Evolutionary conservation across 345 rosid genomes (phyloP).

Genomic region (Lagerstroemia speciosa): DNA sequence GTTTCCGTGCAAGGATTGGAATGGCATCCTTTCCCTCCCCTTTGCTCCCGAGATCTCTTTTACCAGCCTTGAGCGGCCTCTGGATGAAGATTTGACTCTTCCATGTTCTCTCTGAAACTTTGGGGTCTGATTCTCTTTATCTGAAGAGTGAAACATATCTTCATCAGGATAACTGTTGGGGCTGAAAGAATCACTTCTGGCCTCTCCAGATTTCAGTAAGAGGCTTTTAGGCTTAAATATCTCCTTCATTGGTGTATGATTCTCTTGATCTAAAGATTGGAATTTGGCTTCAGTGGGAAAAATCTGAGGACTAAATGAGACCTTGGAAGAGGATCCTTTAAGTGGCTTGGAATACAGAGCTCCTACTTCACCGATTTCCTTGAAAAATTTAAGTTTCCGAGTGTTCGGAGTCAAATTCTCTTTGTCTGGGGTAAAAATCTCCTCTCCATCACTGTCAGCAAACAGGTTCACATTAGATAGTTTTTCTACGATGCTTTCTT

Average conservation of each 20-base stretch:
- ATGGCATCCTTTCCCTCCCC: conserved; percentile 44
- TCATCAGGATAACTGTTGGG: conserved; percentile 8
- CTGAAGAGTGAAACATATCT: conserved; percentile 26
- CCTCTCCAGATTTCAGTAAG: neutral
- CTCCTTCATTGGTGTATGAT: conserved; percentile 1
- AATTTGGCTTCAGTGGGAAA: neutral
- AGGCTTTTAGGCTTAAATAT: neutral
- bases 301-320: conserved; percentile 19
- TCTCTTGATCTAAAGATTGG: conserved; percentile 2
- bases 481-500: conserved; percentile 21
- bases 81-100: conserved; percentile 14
- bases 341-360: conserved; percentile 17
- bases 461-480: conserved; percentile 1
- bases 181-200: neutral
- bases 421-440: conserved; percentile 59
- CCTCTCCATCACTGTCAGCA: conserved; percentile 24
- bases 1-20: conserved; percentile 36
- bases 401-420: conserved; percentile 72
- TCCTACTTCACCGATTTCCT: conserved; percentile 30
- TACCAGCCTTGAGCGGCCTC: conserved; percentile 25
- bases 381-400: conserved; percentile 35
- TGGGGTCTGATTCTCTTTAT: conserved; percentile 44
- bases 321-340: conserved; percentile 26
- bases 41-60: conserved; percentile 19
- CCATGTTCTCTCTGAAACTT: conserved; percentile 26